Evolutionary conservation across 139 green algal genomes (phyloP).

Genomic region (Astrephomene gubernaculifera): DNA sequence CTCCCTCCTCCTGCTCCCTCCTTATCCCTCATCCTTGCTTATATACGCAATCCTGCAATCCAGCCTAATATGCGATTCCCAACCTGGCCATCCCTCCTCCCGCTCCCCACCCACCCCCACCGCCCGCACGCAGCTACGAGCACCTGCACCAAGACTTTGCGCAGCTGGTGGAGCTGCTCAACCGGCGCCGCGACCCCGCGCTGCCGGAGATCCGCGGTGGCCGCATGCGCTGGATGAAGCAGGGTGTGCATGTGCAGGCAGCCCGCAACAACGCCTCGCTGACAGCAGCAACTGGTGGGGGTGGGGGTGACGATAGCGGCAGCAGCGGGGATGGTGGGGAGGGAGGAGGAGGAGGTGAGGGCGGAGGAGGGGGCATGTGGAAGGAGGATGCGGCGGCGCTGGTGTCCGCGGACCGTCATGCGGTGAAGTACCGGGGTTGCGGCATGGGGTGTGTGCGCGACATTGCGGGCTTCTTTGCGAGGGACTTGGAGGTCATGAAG

Average conservation of each 20-base stretch:
- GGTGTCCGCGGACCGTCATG: constrained; percentile 31
- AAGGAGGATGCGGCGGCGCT: constrained; percentile 23
- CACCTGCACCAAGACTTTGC: constrained; percentile 42
- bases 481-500: constrained; percentile 25
- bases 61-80: no score
- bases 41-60: no score
- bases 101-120: no score
- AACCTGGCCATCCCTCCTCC: no score
- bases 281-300: no score
- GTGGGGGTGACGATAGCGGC: no score
- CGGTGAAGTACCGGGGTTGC: constrained; percentile 18
- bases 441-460: constrained; percentile 21
- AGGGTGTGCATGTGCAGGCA: constrained; percentile 43
- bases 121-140: constrained; percentile 28
- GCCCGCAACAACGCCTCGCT: neutral
- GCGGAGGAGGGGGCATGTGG: constrained; percentile 7
- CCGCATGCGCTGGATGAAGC: constrained; percentile 34
- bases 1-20: no score
- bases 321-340: neutral
- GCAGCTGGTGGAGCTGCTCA: constrained; percentile 24
- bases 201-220: constrained; percentile 25
- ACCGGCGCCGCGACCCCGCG: constrained; percentile 5
- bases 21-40: no score
- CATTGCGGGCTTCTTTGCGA: constrained; percentile 9
- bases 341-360: neutral